These are phyloP conservation scores for Amylostereum areolatum DNA, from an alignment of 1,284 basidiomycete genomes.

Conservation along the genomic window DNA sequence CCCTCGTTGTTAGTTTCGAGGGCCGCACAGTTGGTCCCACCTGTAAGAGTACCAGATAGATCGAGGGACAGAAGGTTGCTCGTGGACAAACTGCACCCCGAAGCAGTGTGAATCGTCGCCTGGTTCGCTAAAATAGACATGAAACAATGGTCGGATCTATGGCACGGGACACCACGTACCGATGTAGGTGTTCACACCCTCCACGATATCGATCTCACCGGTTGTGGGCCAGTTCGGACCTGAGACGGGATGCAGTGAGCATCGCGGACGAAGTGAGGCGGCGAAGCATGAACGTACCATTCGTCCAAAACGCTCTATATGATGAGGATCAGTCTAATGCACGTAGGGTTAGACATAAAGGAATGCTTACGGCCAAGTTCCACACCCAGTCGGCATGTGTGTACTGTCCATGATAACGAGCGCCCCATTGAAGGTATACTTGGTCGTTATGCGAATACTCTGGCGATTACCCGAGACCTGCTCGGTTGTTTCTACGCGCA, in stretches of 20 bases:
- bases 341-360: neutral
- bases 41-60: constrained; percentile 51
- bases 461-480: constrained; percentile 59
- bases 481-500: constrained; percentile 79
- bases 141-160: neutral
- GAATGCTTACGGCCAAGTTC: constrained; percentile 59
- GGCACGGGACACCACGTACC: neutral
- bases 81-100: constrained; percentile 62
- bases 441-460: constrained; percentile 72
- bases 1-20: constrained; percentile 59
- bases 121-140: constrained; percentile 55
- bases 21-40: constrained; percentile 66
- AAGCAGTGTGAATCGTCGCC: constrained; percentile 71
- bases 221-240: constrained; percentile 68
- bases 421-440: constrained; percentile 56
- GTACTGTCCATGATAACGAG: constrained; percentile 77
- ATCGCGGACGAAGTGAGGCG: neutral
- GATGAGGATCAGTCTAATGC: neutral
- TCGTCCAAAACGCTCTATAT: constrained; percentile 44
- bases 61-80: constrained; percentile 42
- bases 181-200: constrained; percentile 73
- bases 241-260: constrained; percentile 7
- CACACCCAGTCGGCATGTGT: constrained; percentile 92
- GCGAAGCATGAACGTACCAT: constrained; percentile 23
- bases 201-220: constrained; percentile 86